Base-by-base conservation (phyloP, 202 grass and related monocot species). In the Musa balbisiana region DNA sequence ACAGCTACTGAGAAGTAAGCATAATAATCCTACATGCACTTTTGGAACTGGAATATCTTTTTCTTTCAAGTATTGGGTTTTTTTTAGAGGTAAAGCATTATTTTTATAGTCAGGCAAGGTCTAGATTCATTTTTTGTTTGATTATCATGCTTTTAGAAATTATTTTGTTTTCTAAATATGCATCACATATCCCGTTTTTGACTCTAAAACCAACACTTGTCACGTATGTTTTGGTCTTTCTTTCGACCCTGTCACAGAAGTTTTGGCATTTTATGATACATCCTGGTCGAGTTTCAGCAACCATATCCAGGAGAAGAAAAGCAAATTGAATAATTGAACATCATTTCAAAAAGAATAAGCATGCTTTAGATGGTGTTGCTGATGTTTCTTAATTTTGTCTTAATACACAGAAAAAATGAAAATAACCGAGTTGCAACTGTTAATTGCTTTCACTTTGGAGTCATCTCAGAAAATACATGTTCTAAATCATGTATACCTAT, bases 1-100 rank as follows among this genome's bases (percentile, higher is more conserved):
- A 97, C 93, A 49, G 90, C 93, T 74, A 93, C 93, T 55, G 81
- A 84, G 76, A 91, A 89, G 93, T 93, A 93, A 73, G 53, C 3
- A 76, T 83, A 54, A 73, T 29, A 74, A 43, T 69, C 52, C 65
- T 76, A 67, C 72, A 53, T 53, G 80, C 81, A 9, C 24, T 12
- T 11, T 51, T 27, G 17, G 12, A 64, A 51, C 3, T 50, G 20
- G 8, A 20, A 33, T 62, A 10, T 62, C 24, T 51, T 64, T 16
- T 17, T 76, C 15, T 51, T 52, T 24, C 43, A 3, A 76, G 51
- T 77, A 53, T 26, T 51, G 21, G 20, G 62, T 0, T 11, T 13
- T 33, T 64, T 64, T 67, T 43, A 27, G 33, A 15, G 64, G 25
- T 33, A 6, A 27, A 29, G 25, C 64, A 66, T 66, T 13, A 66